Evolutionary conservation across 148 eudicot species (phyloP).

Genomic region (Suaeda aralocaspica): DNA sequence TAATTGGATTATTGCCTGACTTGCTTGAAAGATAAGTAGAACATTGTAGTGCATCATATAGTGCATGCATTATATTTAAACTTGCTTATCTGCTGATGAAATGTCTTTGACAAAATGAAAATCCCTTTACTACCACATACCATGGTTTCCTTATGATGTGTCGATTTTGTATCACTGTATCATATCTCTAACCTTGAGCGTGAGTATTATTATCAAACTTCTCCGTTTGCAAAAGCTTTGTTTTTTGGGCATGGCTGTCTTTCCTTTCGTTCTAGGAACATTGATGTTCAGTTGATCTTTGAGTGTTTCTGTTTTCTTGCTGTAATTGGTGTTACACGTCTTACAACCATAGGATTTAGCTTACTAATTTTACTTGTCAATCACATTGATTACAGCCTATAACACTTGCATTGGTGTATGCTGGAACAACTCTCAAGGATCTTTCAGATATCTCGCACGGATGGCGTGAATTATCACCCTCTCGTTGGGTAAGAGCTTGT

Average conservation of each 20-base stretch:
- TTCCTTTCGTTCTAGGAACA: not conserved
- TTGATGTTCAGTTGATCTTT: not conserved
- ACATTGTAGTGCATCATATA: too few relatives aligned
- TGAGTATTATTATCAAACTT: not conserved
- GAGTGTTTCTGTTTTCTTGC: not conserved
- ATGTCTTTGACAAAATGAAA: too few relatives aligned
- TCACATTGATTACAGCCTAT: conserved; percentile 56
- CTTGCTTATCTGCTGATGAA: too few relatives aligned
- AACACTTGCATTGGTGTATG: conserved; percentile 79
- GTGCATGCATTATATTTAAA: too few relatives aligned
- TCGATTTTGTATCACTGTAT: too few relatives aligned
- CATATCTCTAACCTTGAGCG: not conserved
- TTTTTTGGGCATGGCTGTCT: not conserved
- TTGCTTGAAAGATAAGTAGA: too few relatives aligned
- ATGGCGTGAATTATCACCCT: conserved; percentile 63
- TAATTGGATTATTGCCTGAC: too few relatives aligned
- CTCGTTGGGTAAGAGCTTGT: conserved; percentile 76
- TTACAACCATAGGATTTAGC: not conserved
- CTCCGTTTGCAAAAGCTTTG: not conserved
- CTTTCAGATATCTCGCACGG: conserved; percentile 96
- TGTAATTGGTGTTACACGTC: not conserved
- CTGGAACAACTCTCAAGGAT: conserved; percentile 88
- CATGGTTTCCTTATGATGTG: too few relatives aligned
- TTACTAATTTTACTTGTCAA: not conserved
- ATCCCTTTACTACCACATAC: too few relatives aligned